A percentile compares a stretch with the other conserved stretches of the same genome.
phyloP scores from a whole-genome alignment of 169 alveolate species.

The Toxoplasma gondii region DNA sequence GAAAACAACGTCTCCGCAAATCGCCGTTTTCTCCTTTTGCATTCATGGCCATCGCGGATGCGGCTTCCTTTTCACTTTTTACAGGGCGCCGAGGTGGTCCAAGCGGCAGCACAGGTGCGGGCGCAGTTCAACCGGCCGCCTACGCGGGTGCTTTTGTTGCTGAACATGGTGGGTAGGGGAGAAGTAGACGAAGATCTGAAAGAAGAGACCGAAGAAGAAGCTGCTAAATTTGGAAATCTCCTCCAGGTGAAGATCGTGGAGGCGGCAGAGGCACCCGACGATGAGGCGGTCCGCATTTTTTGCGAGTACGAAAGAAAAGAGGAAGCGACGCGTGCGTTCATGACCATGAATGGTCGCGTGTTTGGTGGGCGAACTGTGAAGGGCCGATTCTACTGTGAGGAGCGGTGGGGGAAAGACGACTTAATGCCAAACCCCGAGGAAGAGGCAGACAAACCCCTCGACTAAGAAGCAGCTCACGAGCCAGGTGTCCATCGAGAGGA shows the following conservation, averaged over 20 bases:
- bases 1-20: too few relatives aligned
- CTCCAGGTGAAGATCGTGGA: conserved; percentile 72
- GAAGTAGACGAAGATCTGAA: conserved; percentile 78
- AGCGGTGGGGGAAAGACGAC: conserved; percentile 64
- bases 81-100: conserved; percentile 36
- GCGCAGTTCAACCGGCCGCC: conserved; percentile 70
- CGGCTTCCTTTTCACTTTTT: too few relatives aligned
- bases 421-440: conserved; percentile 67
- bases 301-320: conserved; percentile 79
- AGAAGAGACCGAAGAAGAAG: conserved; percentile 81
- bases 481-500: background rate
- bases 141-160: conserved; percentile 65
- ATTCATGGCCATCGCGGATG: too few relatives aligned
- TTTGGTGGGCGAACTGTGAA: conserved; percentile 81
- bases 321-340: conserved; percentile 76
- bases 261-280: conserved; percentile 75
- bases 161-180: conserved; percentile 75
- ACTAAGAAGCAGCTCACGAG: background rate
- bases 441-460: conserved; percentile 60
- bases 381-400: conserved; percentile 74
- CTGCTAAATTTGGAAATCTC: conserved; percentile 79
- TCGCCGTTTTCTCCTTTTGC: too few relatives aligned
- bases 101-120: conserved; percentile 56
- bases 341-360: conserved; percentile 77
- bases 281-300: conserved; percentile 77